A percentile compares a stretch with the other conserved stretches of the same genome.
These are phyloP conservation scores for Penicillium psychrosexuale DNA, from an alignment of 2,329 filamentous ascomycete genomes.

Conservation along the genomic window DNA sequence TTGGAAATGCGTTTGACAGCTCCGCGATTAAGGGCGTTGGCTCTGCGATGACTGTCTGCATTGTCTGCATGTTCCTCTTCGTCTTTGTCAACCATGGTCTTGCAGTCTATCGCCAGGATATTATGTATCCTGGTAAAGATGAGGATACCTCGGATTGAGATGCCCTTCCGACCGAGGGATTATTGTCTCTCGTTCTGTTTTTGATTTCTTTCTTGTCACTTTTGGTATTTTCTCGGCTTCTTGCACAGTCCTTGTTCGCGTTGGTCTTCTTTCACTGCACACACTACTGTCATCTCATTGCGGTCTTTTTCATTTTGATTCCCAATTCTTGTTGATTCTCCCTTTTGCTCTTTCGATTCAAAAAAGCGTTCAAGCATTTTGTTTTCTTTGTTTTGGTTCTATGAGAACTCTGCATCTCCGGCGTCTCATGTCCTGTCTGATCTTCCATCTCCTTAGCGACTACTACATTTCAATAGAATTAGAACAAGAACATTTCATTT, in stretches of 20 bases:
- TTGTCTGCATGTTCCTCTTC: constrained; percentile 56
- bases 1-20: constrained; percentile 55
- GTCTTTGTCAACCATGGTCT: constrained; percentile 50
- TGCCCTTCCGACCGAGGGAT: not conserved
- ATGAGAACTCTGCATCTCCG: not conserved
- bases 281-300: not conserved
- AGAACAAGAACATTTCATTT: not conserved
- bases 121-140: constrained; percentile 60
- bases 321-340: not conserved
- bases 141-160: constrained; percentile 49
- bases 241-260: not conserved
- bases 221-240: not conserved
- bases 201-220: not conserved
- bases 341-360: not conserved
- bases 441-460: not conserved
- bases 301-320: not conserved
- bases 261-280: not conserved
- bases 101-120: constrained; percentile 51
- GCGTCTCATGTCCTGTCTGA: not conserved
- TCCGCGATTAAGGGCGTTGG: constrained; percentile 53
- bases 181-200: not conserved
- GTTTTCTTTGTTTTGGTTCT: not conserved
- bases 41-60: constrained; percentile 54
- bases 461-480: constrained; percentile 3
- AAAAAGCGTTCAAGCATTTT: constrained; percentile 8